phyloP scores from a whole-genome alignment of 306 rosid species.

The Cyclanthera cordifolia region DNA sequence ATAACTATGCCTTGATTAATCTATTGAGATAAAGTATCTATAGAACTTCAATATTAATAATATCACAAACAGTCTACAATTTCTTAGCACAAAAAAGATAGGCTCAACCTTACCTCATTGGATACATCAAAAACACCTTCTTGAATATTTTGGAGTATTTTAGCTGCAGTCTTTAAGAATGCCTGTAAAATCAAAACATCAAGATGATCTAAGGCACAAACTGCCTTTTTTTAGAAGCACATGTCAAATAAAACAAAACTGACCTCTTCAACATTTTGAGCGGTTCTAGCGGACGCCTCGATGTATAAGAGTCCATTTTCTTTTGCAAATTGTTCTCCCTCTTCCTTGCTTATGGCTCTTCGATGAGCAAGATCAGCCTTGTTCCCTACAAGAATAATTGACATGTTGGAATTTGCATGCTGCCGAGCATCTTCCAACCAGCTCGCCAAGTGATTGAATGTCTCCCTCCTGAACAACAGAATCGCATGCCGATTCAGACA shows the following conservation, averaged over 20 bases:
- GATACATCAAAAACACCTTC: conserved; percentile 84
- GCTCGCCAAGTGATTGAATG: conserved; percentile 70
- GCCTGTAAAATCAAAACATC: conserved; percentile 38
- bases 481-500: background rate
- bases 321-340: conserved; percentile 91
- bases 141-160: conserved; percentile 85
- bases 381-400: conserved; percentile 87
- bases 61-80: background rate
- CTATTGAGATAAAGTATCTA: too few species aligned
- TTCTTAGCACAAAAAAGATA: background rate
- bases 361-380: conserved; percentile 84
- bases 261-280: conserved; percentile 95
- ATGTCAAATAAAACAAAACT: conserved; percentile 11
- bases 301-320: conserved; percentile 90
- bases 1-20: too few species aligned
- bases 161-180: conserved; percentile 73
- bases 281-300: conserved; percentile 96
- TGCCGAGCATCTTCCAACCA: conserved; percentile 99
- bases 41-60: background rate
- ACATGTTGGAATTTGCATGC: conserved; percentile 94
- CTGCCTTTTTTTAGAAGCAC: background rate
- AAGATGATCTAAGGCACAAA: background rate
- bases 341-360: conserved; percentile 92
- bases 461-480: conserved; percentile 67
- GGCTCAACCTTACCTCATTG: conserved; percentile 58